Base-by-base conservation (phyloP, 768 basidiomycete species). In the Kwoniella pini region DNA sequence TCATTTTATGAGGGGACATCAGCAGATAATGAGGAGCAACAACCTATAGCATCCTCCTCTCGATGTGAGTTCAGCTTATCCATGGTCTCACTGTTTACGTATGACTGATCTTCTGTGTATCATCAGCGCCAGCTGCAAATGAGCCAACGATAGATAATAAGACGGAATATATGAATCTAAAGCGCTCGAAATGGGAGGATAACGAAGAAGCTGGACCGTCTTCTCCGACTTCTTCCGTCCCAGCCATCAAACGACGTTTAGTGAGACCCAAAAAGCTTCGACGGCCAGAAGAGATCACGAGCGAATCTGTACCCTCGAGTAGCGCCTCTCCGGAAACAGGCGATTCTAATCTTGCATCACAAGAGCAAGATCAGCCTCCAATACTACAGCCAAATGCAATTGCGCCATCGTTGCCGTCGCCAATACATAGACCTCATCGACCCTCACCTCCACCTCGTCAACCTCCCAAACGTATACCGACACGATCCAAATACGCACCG, bases 401-500 rank as follows among this genome's bases (percentile, higher is more conserved):
- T 2, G 10, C 3, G n/a, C 15, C 24, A 3, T 19, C 43, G 2
- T 22, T 19, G 2, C 45, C 54, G 7, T 50, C 46, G 0, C 60
- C 45, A 11, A 27, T 48, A 46, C 26, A 24, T 21, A 42, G 22
- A 26, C 56, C 45, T 7, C 48, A 31, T 45, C 62, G 27, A 38
- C 61, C 26, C 6, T 19, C 12, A 48, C 55, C 30, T 26, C 56
- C 38, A 53, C 40, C 17, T 19, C 26, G 9, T 31, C 52, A 7
- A 48, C 63, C 19, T 42, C 40, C 11, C n/a, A 12, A 42, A 19
- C 19, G 19, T 42, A 33, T 50, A 36, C 53, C 60, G 46, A 57
- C 63, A 3, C 60, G 66, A 36, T 74, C 70, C 1, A 22, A 49
- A 36, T 69, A 69, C 40, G 71, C 71, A 0, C 94, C 92, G 2